Evolutionary conservation across 257 asterid genomes (phyloP), one percentile per base, ranked within the genome.

Genomic region (Ilex aquifolium): DNA sequence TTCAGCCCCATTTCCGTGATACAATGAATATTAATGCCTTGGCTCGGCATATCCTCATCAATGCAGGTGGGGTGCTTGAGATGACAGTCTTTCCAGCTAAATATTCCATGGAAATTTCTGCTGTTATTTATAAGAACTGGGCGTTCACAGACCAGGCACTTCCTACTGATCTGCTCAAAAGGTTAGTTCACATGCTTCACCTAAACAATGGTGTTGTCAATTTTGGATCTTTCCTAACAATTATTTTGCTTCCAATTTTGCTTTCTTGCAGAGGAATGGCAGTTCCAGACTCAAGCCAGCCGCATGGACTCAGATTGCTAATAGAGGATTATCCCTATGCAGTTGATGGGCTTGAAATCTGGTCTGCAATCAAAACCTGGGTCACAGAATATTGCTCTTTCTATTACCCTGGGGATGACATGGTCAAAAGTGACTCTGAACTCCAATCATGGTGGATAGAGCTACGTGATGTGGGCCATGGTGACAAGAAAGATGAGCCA

Each of bases 371-470:
- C 51, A 74, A 78, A 70, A 76, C 66, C 58, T 82, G 84, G 87
- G 84, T 78, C 58, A 62, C 59, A 31, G 66, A 76, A 30, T 82
- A 62, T 60, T 76, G 82, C 53, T 67, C 56, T 10, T 60, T 67
- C 73, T 76, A 68, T 66, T 82, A 82, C 63, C 60, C 65, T 59
- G 72, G 73, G 8, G 82, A 82, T 30, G 62, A 52, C 50, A 65
- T 77, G 30, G 58, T 82, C 54, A 76, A 44, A 62, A 60, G 65
- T 11, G 87, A 79, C 66, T 31, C 57, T 31, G 84, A 82, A 78
- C 76, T 76, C 42, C 70, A 72, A 73, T 66, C 71, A 44, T 82
- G 87, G 87, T 82, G 87, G 87, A 71, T 71, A 2, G 87, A 82
- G 62, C 68, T 82, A 62, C 65, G 66, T 56, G 48, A 73, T 39